Evolutionary conservation across 352 stramenopile genomes (phyloP), one percentile per base, ranked within the genome.

Genomic region (Phytophthora syringae): DNA sequence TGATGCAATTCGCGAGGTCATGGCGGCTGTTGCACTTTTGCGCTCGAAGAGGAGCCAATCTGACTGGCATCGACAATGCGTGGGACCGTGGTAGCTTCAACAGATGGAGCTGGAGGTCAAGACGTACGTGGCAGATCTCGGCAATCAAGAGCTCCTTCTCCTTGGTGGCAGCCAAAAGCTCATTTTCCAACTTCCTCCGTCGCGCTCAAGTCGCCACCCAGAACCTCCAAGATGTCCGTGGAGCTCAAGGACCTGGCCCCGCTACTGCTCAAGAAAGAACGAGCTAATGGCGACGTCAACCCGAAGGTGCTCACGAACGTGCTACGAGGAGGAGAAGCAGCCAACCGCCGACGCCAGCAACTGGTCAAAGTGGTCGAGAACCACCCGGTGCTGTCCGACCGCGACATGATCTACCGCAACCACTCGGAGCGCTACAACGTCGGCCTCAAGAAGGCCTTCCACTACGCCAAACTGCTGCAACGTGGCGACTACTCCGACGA

Each of bases 221-320:
- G 30, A 15, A 18, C 2, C n/a, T n/a, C 32, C 32, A 22, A 43
- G 16, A 22, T 43, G 16, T 15, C 53, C 44, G 57, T 67, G 56
- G 55, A 67, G 21, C 49, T 67, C 25, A 71, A 71, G 28, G 55
- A 67, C 21, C 37, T 71, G n/a, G n/a, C n/a, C n/a, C n/a, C n/a
- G n/a, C n/a, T n/a, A n/a, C n/a, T n/a, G n/a, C n/a, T n/a, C n/a
- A 56, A 61, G 50, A 55, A 40, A 9, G 63, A 67, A 30, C 50
- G 63, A 7, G 27, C 22, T 15, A 62, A 36, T 5, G 58, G 57
- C 2, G 63, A 67, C 50, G 42, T 71, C 36, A 21, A 67, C 22
- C 42, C 45, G 0, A 2, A 13, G 0, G 25, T 62, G 24, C 28
- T 71, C 32, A 63, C 63, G 1, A 36, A 71, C 50, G 16, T 57